phyloP scores from a whole-genome alignment of 2,329 filamentous ascomycete species.

The Sclerotinia sclerotiorum region DNA sequence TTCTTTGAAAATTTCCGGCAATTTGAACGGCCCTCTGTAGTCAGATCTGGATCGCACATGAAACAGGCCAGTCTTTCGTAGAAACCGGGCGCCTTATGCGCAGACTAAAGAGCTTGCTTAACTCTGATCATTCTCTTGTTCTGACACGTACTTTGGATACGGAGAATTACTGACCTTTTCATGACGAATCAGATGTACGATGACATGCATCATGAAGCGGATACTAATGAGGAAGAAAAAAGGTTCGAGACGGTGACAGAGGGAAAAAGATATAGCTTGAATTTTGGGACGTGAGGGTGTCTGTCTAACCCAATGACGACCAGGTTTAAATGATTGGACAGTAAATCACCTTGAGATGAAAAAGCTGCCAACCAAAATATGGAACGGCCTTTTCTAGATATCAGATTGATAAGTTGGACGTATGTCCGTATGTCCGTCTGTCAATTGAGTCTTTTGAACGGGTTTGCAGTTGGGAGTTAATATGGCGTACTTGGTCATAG shows the following conservation, averaged over 20 bases:
- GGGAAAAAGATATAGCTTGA: neutral
- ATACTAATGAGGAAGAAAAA: neutral
- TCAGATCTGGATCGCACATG: conserved; percentile 1
- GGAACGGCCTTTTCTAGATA: neutral
- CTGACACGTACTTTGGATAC: neutral
- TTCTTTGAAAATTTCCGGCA: neutral
- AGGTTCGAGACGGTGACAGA: neutral
- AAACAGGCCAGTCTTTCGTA: too few relatives aligned
- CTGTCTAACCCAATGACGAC: neutral
- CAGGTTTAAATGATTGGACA: neutral
- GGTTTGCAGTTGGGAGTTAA: neutral
- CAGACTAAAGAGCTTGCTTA: neutral
- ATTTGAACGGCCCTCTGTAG: neutral
- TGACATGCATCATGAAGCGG: neutral
- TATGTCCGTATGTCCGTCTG: neutral
- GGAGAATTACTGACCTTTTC: neutral
- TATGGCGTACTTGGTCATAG: neutral
- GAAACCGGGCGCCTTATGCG: neutral
- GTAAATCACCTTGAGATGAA: neutral
- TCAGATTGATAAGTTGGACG: neutral
- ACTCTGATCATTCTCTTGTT: neutral
- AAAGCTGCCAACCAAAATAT: neutral
- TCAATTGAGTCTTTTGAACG: neutral
- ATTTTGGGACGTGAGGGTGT: neutral
- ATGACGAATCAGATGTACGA: neutral